Evolutionary conservation across 441 rosid species (phyloP).

Genomic region (Populus hybrid): DNA sequence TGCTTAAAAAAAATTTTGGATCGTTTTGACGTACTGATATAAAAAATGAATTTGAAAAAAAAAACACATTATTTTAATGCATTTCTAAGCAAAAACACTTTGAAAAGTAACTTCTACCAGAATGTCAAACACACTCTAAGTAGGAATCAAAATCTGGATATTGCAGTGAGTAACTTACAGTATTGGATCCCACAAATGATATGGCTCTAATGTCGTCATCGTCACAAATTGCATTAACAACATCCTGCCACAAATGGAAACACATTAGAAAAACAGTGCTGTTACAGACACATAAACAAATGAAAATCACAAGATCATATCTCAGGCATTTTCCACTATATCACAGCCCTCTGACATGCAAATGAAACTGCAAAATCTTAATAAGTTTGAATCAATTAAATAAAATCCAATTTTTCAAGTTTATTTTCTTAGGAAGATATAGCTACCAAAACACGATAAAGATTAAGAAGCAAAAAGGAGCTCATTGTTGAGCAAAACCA

Average conservation of each 20-base stretch:
- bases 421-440: neutral
- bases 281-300: neutral
- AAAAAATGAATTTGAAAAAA: no score
- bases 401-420: neutral
- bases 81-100: no score
- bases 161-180: slow-evolving; percentile 42
- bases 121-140: no score
- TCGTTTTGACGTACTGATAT: no score
- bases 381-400: neutral
- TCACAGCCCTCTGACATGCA: neutral
- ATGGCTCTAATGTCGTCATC: slow-evolving; percentile 64
- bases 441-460: neutral
- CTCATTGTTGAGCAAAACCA: slow-evolving; percentile 16
- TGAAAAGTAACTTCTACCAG: no score
- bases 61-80: no score
- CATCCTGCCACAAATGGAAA: slow-evolving; percentile 48
- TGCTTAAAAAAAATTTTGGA: no score
- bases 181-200: slow-evolving; percentile 88
- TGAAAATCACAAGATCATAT: neutral
- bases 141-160: neutral
- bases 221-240: slow-evolving; percentile 91
- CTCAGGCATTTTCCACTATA: no score
- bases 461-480: neutral
- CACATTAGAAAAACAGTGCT: neutral
- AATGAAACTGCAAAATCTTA: neutral